These are phyloP conservation scores for Hibiscus tridactylites DNA, from an alignment of 345 rosid species.

Conservation along the genomic window DNA sequence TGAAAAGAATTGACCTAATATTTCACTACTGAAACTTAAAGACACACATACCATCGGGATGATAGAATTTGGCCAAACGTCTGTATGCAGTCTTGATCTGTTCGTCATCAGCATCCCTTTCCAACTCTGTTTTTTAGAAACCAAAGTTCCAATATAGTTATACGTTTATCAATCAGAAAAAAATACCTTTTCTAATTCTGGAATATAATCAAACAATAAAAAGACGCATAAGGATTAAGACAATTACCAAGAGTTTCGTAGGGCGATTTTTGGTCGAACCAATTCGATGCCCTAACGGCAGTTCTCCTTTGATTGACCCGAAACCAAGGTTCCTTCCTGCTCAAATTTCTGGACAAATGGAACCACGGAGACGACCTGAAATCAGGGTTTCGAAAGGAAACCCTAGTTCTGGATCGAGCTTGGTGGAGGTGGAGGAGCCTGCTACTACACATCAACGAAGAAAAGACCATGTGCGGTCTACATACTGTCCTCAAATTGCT, in stretches of 20 bases:
- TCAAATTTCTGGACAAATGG: constrained; percentile 34
- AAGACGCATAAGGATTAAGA: neutral
- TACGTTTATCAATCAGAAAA: neutral
- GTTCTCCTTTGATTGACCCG: constrained; percentile 56
- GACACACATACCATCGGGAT: constrained; percentile 76
- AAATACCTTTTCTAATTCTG: neutral
- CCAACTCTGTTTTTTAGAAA: constrained; percentile 45
- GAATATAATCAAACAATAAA: neutral
- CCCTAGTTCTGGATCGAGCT: constrained; percentile 37
- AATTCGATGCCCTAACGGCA: constrained; percentile 50
- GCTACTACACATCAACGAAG: constrained; percentile 46
- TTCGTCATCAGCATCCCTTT: constrained; percentile 75
- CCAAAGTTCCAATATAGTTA: neutral
- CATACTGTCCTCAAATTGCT: constrained; percentile 56
- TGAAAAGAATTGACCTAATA: neutral
- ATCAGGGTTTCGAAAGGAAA: constrained; percentile 41
- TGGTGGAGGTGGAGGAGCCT: constrained; percentile 26
- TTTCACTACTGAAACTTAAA: neutral
- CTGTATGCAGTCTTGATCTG: constrained; percentile 80
- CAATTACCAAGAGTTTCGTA: constrained; percentile 82
- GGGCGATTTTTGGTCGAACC: constrained; percentile 70
- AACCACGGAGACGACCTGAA: constrained; percentile 30
- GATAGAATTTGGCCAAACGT: constrained; percentile 85
- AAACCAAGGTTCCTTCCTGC: constrained; percentile 33
- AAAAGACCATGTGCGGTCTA: constrained; percentile 48